Percentiles rank a stretch among this genome's conserved stretches.
Evolutionary conservation across 345 rosid genomes (phyloP).

Genomic region (Jatropha curcas): DNA sequence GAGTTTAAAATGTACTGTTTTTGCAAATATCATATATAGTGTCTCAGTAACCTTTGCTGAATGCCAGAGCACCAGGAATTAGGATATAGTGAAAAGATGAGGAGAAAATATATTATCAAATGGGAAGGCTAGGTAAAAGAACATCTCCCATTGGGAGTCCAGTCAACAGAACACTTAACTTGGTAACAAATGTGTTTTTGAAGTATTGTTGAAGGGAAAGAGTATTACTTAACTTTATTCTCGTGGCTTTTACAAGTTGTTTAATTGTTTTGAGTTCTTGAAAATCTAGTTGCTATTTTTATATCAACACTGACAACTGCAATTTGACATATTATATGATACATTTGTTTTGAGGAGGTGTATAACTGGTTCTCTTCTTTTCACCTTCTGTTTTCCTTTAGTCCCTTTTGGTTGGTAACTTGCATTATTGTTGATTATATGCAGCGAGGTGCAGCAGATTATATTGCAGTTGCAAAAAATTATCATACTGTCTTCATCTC

Average conservation of each 20-base stretch:
- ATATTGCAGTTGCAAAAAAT: slow-evolving; percentile 75
- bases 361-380: neutral
- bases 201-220: neutral
- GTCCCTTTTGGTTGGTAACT: neutral
- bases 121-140: neutral
- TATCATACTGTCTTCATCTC: slow-evolving; percentile 85
- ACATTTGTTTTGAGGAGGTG: neutral
- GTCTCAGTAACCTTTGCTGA: neutral
- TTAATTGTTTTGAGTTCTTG: neutral
- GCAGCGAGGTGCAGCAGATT: slow-evolving; percentile 93
- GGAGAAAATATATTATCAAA: neutral
- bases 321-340: neutral
- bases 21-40: neutral
- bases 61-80: neutral
- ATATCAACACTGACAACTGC: neutral
- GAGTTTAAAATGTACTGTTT: neutral
- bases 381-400: neutral
- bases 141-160: neutral
- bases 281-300: neutral
- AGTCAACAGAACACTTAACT: neutral
- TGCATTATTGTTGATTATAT: neutral
- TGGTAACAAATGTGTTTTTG: neutral
- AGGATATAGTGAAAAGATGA: neutral
- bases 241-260: neutral
- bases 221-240: neutral